A percentile compares a stretch with the other conserved stretches of the same genome.
Conservation (phyloP, 805 yeast genomes). For the Tetrapisispora iriomotensis region DNA sequence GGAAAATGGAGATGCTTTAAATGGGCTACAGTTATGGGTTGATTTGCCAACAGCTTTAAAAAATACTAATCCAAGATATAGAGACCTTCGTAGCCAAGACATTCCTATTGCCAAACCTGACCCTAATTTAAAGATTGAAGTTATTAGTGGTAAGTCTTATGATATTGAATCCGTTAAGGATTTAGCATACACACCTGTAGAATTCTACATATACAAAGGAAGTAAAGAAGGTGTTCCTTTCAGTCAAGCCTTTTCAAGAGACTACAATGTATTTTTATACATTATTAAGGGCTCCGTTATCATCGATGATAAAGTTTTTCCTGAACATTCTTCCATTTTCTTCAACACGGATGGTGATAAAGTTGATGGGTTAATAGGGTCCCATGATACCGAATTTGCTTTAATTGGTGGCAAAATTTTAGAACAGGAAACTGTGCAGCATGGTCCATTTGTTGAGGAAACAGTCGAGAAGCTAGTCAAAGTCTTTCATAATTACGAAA, state of each 20-base stretch:
- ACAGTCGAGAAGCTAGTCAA: conserved; percentile 53
- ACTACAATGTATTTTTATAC: conserved; percentile 63
- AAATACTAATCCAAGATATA: conserved; percentile 59
- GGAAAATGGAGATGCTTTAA: conserved; percentile 39
- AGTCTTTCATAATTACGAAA: conserved; percentile 66
- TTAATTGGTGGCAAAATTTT: conserved; percentile 68
- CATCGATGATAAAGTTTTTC: conserved; percentile 35
- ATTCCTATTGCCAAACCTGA: conserved; percentile 60
- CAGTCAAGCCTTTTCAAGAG: conserved; percentile 46
- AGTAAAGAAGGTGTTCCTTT: conserved; percentile 53
- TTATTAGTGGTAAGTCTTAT: conserved; percentile 67
- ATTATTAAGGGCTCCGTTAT: conserved; percentile 50
- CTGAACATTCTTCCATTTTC: conserved; percentile 45
- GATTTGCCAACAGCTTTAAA: conserved; percentile 62
- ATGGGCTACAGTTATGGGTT: conserved; percentile 83
- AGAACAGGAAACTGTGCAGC: conserved; percentile 70
- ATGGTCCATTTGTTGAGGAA: conserved; percentile 87
- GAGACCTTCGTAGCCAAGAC: conserved; percentile 62
- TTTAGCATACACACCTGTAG: conserved; percentile 73
- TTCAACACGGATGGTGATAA: conserved; percentile 62
- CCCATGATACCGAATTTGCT: conserved; percentile 46
- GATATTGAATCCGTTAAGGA: conserved; percentile 68
- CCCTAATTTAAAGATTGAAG: conserved; percentile 51
- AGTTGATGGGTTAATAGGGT: conserved; percentile 44
- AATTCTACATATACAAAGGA: conserved; percentile 56